phyloP scores from a whole-genome alignment of 345 rosid species.

The Populus euphratica region DNA sequence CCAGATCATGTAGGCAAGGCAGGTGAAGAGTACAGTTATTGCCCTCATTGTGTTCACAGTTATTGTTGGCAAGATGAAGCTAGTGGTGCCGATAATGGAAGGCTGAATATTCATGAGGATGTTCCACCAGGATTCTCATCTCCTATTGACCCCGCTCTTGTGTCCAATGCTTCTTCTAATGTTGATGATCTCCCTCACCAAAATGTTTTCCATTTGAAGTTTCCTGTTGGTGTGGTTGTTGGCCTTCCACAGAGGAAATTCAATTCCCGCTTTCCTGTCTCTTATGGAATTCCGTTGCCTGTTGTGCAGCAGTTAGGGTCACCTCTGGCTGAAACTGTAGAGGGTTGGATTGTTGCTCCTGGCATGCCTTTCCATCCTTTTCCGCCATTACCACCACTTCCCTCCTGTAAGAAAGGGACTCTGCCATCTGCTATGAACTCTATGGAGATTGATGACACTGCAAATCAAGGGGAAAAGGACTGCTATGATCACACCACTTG shows the following conservation, averaged over 20 bases:
- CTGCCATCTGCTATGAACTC: conserved; percentile 25
- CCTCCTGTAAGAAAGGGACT: conserved; percentile 38
- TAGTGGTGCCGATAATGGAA: conserved; percentile 23
- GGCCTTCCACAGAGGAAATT: conserved; percentile 62
- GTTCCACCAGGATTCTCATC: conserved; percentile 90
- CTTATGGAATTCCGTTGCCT: conserved; percentile 80
- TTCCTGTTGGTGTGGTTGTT: conserved; percentile 33
- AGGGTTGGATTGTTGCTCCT: conserved; percentile 73
- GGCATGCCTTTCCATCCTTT: conserved; percentile 83
- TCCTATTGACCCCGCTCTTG: conserved; percentile 23
- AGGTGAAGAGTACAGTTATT: conserved; percentile 16
- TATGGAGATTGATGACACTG: conserved; percentile 11
- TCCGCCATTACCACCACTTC: conserved; percentile 75
- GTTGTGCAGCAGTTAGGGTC: conserved; percentile 61
- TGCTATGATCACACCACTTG: conserved; percentile 15
- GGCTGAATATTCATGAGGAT: conserved; percentile 45
- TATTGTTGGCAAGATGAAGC: conserved; percentile 22
- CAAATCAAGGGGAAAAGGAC: conserved; percentile 16
- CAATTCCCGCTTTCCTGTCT: conserved; percentile 55
- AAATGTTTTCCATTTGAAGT: conserved; percentile 15
- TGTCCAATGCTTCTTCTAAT: conserved; percentile 37
- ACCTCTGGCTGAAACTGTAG: conserved; percentile 39
- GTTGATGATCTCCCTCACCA: conserved; percentile 23
- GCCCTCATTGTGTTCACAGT: conserved; percentile 18
- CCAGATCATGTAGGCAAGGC: conserved; percentile 18